Evolutionary conservation across 1,284 basidiomycete genomes (phyloP), one percentile per base, ranked within the genome.

Genomic region (Microstroma glucosiphilum): DNA sequence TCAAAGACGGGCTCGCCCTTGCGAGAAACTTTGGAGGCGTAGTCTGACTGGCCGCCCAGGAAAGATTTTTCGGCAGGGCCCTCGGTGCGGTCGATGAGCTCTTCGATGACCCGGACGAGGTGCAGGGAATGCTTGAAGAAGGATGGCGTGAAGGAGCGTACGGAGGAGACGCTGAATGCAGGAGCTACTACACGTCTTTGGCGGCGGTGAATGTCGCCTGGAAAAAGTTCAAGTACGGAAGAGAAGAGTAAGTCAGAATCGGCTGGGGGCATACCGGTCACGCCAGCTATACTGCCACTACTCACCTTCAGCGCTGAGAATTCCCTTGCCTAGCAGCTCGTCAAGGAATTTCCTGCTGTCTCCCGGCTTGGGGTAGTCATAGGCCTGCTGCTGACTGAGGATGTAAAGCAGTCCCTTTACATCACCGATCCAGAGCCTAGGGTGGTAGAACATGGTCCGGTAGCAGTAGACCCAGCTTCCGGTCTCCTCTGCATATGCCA

Each of bases 341-440:
- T 26, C 43, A 6, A 77, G 56, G 40, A 75, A 61, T 1, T 42
- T 11, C 54, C 76, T 65, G 64, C 70, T 72, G 78, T 96, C 90
- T 63, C 62, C 42, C 0, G 73, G 69, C 56, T 79, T 79, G 42
- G 76, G 75, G 59, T 67, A 79, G 6, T 63, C 60, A 61, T 79
- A 78, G 19, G 40, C 30, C 40, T 61, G 55, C 19, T 49, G 26
- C 19, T 59, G 60, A 30, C 60, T 59, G 17, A 76, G 66, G 8
- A 79, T 62, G 49, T 74, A 67, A 25, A 71, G 42, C 64, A 77
- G 69, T 2, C 73, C 75, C 43, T 68, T 68, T 6, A 71, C 58
- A 56, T 79, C 76, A 17, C 67, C 66, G 8, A 79, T 61, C 21
- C 75, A 60, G 11, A 79, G 42, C 6, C 76, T 69, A 1, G 68